A percentile compares a stretch with the other conserved stretches of the same genome.
Conservation (phyloP, 75 land plant species). For the Cryptomeria japonica region DNA sequence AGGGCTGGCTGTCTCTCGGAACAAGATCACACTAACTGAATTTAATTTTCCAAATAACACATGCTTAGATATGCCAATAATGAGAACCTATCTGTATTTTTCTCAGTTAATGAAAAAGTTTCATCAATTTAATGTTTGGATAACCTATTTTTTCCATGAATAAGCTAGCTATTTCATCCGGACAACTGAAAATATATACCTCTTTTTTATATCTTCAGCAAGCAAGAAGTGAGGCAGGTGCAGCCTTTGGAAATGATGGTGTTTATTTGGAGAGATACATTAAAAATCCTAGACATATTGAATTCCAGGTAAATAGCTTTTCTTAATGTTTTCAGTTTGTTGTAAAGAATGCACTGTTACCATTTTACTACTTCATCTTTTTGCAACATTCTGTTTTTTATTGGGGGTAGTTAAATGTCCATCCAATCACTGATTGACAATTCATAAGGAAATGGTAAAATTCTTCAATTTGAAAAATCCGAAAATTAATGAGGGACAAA, state of each 20-base stretch:
- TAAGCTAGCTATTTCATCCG: background rate
- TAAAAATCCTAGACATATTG: slow-evolving; percentile 95
- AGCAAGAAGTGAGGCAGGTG: slow-evolving; percentile 97
- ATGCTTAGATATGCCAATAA: background rate
- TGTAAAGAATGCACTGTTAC: background rate
- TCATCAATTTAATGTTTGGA: background rate
- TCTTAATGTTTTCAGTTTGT: background rate
- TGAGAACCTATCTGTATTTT: background rate
- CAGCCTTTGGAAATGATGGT: slow-evolving; percentile 99
- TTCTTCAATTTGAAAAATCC: background rate
- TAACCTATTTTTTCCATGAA: background rate
- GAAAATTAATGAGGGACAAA: background rate
- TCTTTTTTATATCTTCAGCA: slow-evolving; percentile 51
- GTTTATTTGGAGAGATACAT: slow-evolving; percentile 92
- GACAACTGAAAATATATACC: background rate
- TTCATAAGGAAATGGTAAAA: background rate
- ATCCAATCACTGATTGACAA: background rate
- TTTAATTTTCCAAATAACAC: background rate
- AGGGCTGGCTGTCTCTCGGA: background rate
- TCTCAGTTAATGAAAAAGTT: background rate
- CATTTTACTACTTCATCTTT: background rate
- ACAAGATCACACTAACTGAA: background rate
- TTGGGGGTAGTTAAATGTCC: background rate
- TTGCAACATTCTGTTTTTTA: background rate
- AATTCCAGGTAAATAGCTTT: slow-evolving; percentile 69